Base-by-base conservation (phyloP, 1,284 basidiomycete species). In the Microbotryomycetes sp. region DNA sequence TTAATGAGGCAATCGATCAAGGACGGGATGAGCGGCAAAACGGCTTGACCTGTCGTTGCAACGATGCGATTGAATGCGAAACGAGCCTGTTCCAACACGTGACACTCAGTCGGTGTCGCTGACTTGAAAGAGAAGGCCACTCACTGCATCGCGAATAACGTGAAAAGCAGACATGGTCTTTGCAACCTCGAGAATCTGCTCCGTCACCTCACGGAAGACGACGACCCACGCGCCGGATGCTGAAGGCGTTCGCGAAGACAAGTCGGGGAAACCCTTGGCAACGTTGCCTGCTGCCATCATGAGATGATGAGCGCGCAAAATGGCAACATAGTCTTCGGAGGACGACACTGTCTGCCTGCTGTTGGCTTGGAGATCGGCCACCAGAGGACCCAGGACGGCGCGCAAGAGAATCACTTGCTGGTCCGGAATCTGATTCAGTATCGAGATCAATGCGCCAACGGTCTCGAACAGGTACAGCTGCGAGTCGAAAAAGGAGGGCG, bases 401-500 rank as follows among this genome's bases (percentile, higher is more conserved):
- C 87, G 79, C 13, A 96, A 78, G 28, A 93, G 76, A 16, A 81
- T 77, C 6, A 86, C 81, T 67, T 90, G 87, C 69, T 87, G 83
- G n/a, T 86, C 82, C 0, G 86, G 81, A 45, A 69, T 57, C 27
- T 81, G 78, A 74, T 79, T 85, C 45, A 91, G 78, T 49, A 91
- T 77, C 21, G 89, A 89, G 57, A 91, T 82, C 45, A 98, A 81
- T 23, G 83, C 86, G 16, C 96, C 97, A 47, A 86, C 82, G 0
- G 91, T 87, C 77, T 99, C 97, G 74, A 92, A 98, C 9, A 99
- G 82, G 74, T 98, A 93, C 11, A 97, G 80, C 75, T 99, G 96
- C 31, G 91, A 85, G 72, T 94, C 89, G 74, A 97, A 96, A 57
- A 82, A 76, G 66, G 82, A 80, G 2, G 87, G 81, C 63, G 83